Percentiles rank a stretch among this genome's conserved stretches.
Evolutionary conservation across 73 alveolate genomes (phyloP).

Genomic region (Paramecium caudatum): DNA sequence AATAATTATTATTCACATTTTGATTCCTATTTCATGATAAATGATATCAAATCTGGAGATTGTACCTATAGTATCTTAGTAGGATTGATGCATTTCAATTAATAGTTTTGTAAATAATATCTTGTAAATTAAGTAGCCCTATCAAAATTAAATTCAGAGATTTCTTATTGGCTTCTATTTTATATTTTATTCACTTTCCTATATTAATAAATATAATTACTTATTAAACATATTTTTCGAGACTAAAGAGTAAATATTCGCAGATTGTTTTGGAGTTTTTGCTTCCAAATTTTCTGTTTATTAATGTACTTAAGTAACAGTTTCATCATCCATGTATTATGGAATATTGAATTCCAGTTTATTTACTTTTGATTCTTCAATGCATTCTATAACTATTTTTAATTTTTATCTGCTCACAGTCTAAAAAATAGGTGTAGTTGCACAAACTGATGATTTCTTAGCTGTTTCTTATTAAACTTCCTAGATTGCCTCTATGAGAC

Average conservation of each 20-base stretch:
- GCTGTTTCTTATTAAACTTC: conserved; percentile 1
- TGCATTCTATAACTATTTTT: neutral
- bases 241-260: conserved; percentile 19
- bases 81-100: neutral
- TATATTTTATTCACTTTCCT: neutral
- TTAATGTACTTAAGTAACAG: neutral
- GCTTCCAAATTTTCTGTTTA: neutral
- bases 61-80: neutral
- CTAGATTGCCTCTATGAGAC: neutral
- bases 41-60: neutral
- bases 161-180: neutral
- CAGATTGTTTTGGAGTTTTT: neutral
- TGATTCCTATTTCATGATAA: neutral
- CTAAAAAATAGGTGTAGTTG: too few species aligned
- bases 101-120: neutral
- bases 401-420: too few species aligned
- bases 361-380: neutral
- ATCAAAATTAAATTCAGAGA: neutral
- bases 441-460: neutral
- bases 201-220: conserved; percentile 3
- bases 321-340: conserved; percentile 9
- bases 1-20: neutral
- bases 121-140: neutral
- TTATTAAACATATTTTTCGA: conserved; percentile 28
- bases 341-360: conserved; percentile 21